Evolutionary conservation across 2,329 filamentous ascomycete genomes (phyloP).

Genomic region (Myrmaecium sp.): DNA sequence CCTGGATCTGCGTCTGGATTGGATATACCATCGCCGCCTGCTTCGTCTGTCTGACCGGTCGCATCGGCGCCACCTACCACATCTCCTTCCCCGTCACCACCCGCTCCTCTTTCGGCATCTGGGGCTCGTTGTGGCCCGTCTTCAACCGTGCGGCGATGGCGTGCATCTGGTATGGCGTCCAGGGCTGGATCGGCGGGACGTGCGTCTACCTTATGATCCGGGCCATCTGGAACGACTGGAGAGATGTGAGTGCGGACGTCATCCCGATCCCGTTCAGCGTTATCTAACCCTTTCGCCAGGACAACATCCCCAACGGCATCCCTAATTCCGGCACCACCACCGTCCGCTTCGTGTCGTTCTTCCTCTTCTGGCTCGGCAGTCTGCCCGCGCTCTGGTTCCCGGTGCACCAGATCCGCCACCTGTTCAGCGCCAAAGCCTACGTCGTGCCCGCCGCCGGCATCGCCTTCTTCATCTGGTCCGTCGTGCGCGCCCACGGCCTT

Average conservation of each 20-base stretch:
- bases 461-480: constrained; percentile 74
- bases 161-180: constrained; percentile 77
- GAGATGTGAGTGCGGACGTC: constrained; percentile 22
- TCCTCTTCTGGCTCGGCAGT: constrained; percentile 70
- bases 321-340: constrained; percentile 55
- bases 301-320: constrained; percentile 51
- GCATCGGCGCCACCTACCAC: constrained; percentile 75
- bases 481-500: constrained; percentile 64
- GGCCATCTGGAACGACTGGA: constrained; percentile 60
- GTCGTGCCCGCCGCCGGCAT: constrained; percentile 72
- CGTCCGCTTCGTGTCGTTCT: constrained; percentile 61
- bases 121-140: constrained; percentile 77
- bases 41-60: constrained; percentile 64
- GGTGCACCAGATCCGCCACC: constrained; percentile 71
- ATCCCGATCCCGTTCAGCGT: too few relatives aligned
- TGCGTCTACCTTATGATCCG: constrained; percentile 84
- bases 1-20: constrained; percentile 59
- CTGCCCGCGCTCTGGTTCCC: constrained; percentile 80
- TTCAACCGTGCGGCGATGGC: constrained; percentile 80
- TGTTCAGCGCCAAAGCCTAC: constrained; percentile 81
- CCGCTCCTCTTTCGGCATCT: constrained; percentile 70
- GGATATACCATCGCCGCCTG: constrained; percentile 62
- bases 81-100: constrained; percentile 74
- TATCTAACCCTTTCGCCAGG: constrained; percentile 18
- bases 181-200: constrained; percentile 62